A percentile compares a stretch with the other conserved stretches of the same genome.
Conservation (phyloP, 1,284 basidiomycete genomes). For the Volvariella volvacea region DNA sequence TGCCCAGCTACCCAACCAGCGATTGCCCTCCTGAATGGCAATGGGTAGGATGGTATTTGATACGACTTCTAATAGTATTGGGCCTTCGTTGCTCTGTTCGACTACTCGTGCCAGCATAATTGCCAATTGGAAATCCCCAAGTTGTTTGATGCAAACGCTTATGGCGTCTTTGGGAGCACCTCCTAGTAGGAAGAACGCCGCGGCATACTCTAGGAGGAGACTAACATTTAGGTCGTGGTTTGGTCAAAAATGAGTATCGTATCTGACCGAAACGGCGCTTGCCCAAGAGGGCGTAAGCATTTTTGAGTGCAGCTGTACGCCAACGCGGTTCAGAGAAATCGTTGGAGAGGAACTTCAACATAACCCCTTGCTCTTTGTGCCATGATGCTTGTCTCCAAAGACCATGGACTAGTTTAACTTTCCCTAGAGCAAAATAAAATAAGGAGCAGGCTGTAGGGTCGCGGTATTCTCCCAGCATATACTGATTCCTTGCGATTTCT, state of each 20-base stretch:
- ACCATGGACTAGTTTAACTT: conserved; percentile 86
- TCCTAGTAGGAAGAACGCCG: conserved; percentile 94
- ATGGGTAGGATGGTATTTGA: conserved; percentile 72
- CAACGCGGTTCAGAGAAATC: conserved; percentile 85
- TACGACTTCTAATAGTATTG: conserved; percentile 68
- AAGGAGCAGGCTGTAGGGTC: conserved; percentile 89
- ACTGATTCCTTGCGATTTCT: conserved; percentile 88
- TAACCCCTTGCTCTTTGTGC: conserved; percentile 85
- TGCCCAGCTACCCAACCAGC: conserved; percentile 97
- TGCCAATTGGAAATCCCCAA: conserved; percentile 88
- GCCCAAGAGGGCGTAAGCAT: conserved; percentile 89
- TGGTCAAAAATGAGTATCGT: not conserved
- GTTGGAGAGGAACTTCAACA: conserved; percentile 91
- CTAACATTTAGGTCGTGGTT: not conserved
- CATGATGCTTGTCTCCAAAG: conserved; percentile 95
- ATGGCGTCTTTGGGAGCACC: conserved; percentile 87
- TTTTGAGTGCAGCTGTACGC: conserved; percentile 93
- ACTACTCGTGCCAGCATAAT: conserved; percentile 80
- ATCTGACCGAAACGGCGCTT: conserved; percentile 86
- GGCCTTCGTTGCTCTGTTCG: conserved; percentile 79
- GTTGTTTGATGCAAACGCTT: conserved; percentile 83
- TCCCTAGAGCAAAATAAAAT: conserved; percentile 93
- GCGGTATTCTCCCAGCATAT: conserved; percentile 76
- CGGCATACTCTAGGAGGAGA: conserved; percentile 75
- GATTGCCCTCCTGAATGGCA: conserved; percentile 81